Evolutionary conservation across 2,329 filamentous ascomycete species (phyloP).

Genomic region (Chaetothyriales sp.): DNA sequence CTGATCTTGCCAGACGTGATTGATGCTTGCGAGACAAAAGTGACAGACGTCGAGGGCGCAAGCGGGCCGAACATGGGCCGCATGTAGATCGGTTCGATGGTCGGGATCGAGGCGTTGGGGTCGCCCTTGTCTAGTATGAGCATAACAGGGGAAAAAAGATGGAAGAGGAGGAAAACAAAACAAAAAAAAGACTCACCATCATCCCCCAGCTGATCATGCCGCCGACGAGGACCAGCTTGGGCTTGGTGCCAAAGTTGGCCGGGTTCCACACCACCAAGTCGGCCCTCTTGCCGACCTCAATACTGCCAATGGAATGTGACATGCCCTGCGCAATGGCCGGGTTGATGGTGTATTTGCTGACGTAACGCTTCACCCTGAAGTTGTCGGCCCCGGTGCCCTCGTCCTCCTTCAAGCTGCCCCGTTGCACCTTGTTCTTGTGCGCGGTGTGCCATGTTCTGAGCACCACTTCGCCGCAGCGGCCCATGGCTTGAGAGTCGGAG

Average conservation of each 20-base stretch:
- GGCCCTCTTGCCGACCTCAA: constrained; percentile 80
- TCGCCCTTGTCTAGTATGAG: constrained; percentile 44
- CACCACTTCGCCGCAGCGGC: constrained; percentile 85
- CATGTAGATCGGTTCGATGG: constrained; percentile 69
- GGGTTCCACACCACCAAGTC: constrained; percentile 83
- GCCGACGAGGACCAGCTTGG: constrained; percentile 66
- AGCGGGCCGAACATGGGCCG: constrained; percentile 73
- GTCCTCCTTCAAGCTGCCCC: constrained; percentile 64
- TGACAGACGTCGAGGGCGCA: constrained; percentile 58
- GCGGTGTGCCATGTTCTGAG: constrained; percentile 92
- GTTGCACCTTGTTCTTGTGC: constrained; percentile 87
- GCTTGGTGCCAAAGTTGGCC: constrained; percentile 76
- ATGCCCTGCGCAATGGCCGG: constrained; percentile 85
- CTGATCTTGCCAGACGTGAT: constrained; percentile 53
- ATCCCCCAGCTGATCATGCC: constrained; percentile 70
- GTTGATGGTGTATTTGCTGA: constrained; percentile 95
- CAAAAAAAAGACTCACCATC: constrained; percentile 48
- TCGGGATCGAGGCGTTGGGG: constrained; percentile 73
- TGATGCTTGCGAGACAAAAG: constrained; percentile 68
- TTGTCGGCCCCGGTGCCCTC: constrained; percentile 71
- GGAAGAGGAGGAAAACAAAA: background rate
- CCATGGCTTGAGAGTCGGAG: constrained; percentile 92
- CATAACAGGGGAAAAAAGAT: background rate
- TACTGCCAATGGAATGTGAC: constrained; percentile 67
- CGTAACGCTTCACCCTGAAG: constrained; percentile 78